Evolutionary conservation across 2,329 filamentous ascomycete species (phyloP), one percentile per base, ranked within the genome.

Genomic region (Alternaria atra): DNA sequence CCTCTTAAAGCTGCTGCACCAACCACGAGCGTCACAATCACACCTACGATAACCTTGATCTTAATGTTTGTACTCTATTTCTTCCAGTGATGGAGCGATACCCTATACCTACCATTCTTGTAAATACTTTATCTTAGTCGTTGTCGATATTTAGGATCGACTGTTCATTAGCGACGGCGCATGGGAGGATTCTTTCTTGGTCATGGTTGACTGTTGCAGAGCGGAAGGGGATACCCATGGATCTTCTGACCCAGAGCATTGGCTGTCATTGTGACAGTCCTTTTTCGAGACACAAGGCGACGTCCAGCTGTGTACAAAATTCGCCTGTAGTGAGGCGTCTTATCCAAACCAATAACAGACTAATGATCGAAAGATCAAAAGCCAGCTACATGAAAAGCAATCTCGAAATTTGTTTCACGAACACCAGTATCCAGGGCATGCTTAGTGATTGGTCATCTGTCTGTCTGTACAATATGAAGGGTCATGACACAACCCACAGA

Each of bases 81-180:
- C 58, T 75, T 77, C 67, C 68, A 72, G 43, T 78, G 52, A 71
- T 39, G 50, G 59, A 63, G 35, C 55, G 52, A 61, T 50, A 58
- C 46, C 48, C 58, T 17, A 50, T 55, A 50, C 58, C 52, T 63
- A 64, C 54, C 58, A 52, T 68, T 68, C 63, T 59, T 72, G 64
- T 72, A 70, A 37, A 64, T 67, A 61, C 59, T 62, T 64, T 58
- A 34, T 17, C 27, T 32, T 34, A 56, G 40, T 61, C 61, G 60
- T 59, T 32, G 34, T 66, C 70, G 67, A 69, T 40, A 57, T 60
- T 71, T 52, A 59, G 59, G 51, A 61, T 58, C 60, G 59, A 68
- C 66, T 63, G 68, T 55, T 70, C 73, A 77, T 77, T 69, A 77
- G 76, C 76, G 76, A 76, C 57, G 76, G 74, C 75, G 74, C 67